These are phyloP conservation scores for Platanthera zijinensis DNA, from an alignment of 106 monocot genomes.

Conservation along the genomic window DNA sequence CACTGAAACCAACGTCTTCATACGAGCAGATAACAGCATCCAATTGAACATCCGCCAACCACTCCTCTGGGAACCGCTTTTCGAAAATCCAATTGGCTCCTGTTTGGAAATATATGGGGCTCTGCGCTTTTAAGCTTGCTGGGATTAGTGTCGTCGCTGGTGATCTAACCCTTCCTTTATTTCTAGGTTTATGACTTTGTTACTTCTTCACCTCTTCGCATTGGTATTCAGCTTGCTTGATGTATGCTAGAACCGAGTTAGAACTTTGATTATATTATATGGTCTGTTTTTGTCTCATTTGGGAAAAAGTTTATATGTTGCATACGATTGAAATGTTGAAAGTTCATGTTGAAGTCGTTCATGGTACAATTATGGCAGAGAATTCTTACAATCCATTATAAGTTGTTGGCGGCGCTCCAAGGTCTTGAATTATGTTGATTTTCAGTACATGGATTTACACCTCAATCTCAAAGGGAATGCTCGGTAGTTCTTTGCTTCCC, in stretches of 20 bases:
- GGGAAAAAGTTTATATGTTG: neutral
- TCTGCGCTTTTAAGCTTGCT: neutral
- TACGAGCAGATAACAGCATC: neutral
- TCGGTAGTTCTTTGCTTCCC: conserved; percentile 5
- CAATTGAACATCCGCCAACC: neutral
- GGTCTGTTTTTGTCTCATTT: neutral
- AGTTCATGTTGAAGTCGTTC: neutral
- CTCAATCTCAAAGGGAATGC: neutral
- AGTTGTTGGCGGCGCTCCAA: neutral
- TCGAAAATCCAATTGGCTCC: neutral
- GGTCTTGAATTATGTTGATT: conserved; percentile 4
- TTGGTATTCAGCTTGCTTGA: neutral
- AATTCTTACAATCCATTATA: neutral
- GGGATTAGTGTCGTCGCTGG: neutral
- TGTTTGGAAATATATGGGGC: neutral
- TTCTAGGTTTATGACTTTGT: neutral
- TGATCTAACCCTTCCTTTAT: neutral
- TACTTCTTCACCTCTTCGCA: neutral
- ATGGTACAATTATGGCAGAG: neutral
- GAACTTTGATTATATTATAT: neutral
- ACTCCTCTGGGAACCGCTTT: neutral
- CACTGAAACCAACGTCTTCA: too few relatives aligned
- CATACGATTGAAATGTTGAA: neutral
- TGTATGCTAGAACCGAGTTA: neutral
- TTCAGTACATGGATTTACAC: conserved; percentile 5